Evolutionary conservation across 345 rosid genomes (phyloP).

Genomic region (Hibiscus trionum): DNA sequence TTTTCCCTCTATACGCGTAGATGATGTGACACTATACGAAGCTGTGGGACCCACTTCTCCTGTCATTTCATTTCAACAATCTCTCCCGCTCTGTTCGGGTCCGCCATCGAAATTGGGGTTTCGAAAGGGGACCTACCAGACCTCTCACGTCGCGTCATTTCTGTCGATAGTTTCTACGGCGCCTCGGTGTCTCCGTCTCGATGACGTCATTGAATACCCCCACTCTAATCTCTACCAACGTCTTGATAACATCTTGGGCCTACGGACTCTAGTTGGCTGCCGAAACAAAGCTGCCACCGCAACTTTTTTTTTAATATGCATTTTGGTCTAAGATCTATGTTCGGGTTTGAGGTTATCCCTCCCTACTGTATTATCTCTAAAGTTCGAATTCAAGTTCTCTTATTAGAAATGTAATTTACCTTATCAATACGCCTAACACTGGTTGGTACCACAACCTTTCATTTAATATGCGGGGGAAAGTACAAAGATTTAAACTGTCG

Average conservation of each 20-base stretch:
- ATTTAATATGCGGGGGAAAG: too few relatives aligned
- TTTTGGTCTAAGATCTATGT: too few relatives aligned
- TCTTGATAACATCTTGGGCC: not conserved
- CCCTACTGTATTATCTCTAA: too few relatives aligned
- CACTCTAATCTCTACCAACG: not conserved
- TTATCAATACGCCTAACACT: too few relatives aligned
- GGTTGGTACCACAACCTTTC: too few relatives aligned
- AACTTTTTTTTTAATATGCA: too few relatives aligned
- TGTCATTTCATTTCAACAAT: not conserved
- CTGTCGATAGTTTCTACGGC: not conserved
- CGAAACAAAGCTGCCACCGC: not conserved
- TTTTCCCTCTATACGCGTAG: not conserved
- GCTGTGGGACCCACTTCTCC: not conserved
- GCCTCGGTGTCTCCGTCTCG: not conserved
- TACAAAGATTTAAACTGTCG: too few relatives aligned
- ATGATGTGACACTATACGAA: not conserved
- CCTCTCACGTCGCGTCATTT: not conserved
- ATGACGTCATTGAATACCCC: not conserved
- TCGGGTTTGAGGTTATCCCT: too few relatives aligned
- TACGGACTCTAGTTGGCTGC: not conserved
- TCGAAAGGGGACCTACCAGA: not conserved
- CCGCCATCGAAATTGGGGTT: not conserved
- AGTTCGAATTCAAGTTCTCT: too few relatives aligned
- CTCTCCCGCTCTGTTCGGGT: constrained; percentile 3
- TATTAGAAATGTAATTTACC: too few relatives aligned